These are phyloP conservation scores for Aspergillus persii DNA, from an alignment of 2,329 filamentous ascomycete species.

Conservation along the genomic window DNA sequence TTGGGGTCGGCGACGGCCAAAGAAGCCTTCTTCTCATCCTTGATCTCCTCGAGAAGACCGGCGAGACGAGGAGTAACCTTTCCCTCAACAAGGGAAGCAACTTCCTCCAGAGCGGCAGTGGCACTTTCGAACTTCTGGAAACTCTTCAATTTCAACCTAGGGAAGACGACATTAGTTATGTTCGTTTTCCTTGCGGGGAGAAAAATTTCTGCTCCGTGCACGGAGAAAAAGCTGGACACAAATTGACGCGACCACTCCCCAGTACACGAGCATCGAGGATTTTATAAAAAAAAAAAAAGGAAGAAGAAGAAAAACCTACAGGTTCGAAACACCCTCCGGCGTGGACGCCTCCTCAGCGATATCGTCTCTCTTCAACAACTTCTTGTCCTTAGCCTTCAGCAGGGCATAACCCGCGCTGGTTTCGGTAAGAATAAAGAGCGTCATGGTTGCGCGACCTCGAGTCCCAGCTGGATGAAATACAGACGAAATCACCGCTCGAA, in stretches of 20 bases:
- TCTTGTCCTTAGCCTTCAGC: constrained; percentile 98
- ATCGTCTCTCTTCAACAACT: constrained; percentile 86
- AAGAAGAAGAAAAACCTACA: constrained; percentile 57
- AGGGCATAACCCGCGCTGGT: constrained; percentile 96
- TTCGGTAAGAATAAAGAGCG: constrained; percentile 89
- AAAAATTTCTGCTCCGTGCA: constrained; percentile 25
- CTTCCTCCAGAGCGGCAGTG: constrained; percentile 84
- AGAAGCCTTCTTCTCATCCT: constrained; percentile 96
- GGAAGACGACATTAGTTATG: constrained; percentile 22
- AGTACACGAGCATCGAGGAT: constrained; percentile 6
- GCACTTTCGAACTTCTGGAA: constrained; percentile 98
- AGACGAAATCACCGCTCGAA: neutral
- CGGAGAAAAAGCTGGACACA: neutral
- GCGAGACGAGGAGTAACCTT: constrained; percentile 89
- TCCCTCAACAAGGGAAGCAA: constrained; percentile 81
- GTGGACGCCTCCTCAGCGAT: constrained; percentile 71
- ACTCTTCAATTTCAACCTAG: constrained; percentile 87
- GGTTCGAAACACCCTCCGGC: constrained; percentile 79
- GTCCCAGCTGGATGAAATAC: constrained; percentile 21
- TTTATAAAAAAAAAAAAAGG: too few species aligned
- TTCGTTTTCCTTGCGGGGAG: constrained; percentile 13
- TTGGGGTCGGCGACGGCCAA: constrained; percentile 92
- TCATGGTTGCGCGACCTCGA: constrained; percentile 58
- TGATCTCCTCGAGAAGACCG: constrained; percentile 79
- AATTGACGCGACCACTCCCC: neutral